A percentile compares a stretch with the other conserved stretches of the same genome.
phyloP scores from a whole-genome alignment of 2,329 filamentous ascomycete species.

The Pseudogymnoascus sp. region DNA sequence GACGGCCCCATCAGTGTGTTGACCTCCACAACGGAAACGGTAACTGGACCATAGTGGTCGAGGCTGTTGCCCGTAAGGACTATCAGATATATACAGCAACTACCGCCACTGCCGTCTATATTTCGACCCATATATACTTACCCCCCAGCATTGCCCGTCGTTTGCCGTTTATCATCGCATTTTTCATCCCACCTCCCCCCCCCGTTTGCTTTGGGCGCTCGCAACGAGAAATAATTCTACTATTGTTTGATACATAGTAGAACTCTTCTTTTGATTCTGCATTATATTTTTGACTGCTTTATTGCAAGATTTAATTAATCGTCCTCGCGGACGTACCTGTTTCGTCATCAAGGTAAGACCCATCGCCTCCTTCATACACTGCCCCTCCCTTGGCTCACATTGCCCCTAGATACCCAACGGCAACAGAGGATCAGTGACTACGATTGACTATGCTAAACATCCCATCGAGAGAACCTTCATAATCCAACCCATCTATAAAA shows the following conservation, averaged over 20 bases:
- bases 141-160: neutral
- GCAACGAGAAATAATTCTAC: neutral
- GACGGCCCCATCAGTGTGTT: constrained; percentile 1
- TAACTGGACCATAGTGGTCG: neutral
- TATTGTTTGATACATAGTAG: constrained; percentile 24
- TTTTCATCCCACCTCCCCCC: neutral
- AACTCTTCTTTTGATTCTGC: constrained; percentile 17
- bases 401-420: neutral
- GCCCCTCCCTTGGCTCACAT: constrained; percentile 5
- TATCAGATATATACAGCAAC: neutral
- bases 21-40: neutral
- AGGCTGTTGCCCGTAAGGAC: neutral
- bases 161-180: constrained; percentile 3
- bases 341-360: constrained; percentile 13
- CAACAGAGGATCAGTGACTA: constrained; percentile 14
- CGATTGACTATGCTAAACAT: constrained; percentile 25
- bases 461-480: constrained; percentile 17
- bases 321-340: constrained; percentile 22
- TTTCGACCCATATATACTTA: constrained; percentile 3
- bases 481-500: constrained; percentile 21
- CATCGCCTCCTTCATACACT: constrained; percentile 15
- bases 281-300: constrained; percentile 19
- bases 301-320: constrained; percentile 17
- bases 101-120: constrained; percentile 4
- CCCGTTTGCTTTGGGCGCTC: constrained; percentile 12